Percentiles rank a stretch among this genome's conserved stretches.
Conservation (phyloP, 805 yeast species). For the Diddensiella santjacobensis region DNA sequence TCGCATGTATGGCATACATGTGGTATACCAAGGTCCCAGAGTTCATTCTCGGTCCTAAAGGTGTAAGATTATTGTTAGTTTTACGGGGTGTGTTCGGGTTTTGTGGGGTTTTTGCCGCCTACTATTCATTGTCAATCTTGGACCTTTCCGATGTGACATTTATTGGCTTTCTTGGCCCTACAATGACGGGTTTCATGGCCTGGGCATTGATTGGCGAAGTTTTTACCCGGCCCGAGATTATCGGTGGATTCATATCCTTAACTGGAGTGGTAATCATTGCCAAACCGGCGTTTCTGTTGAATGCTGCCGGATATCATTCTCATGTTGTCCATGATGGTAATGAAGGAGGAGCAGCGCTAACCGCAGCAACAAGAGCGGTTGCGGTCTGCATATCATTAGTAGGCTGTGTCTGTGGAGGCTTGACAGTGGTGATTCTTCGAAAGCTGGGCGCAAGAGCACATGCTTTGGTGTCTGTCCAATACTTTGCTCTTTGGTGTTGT, state of each 20-base stretch:
- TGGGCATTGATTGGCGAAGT: constrained; percentile 62
- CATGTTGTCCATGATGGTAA: constrained; percentile 4
- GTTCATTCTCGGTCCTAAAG: constrained; percentile 68
- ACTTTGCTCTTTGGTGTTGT: constrained; percentile 61
- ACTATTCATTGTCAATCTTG: constrained; percentile 67
- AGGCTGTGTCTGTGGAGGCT: constrained; percentile 67
- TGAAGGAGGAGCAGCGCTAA: constrained; percentile 39
- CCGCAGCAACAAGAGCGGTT: constrained; percentile 49
- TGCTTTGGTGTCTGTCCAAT: constrained; percentile 73
- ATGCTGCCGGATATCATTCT: not conserved
- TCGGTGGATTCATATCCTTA: constrained; percentile 65
- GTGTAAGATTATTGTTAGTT: constrained; percentile 49
- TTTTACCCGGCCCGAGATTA: constrained; percentile 61
- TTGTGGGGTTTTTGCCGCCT: constrained; percentile 75
- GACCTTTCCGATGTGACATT: constrained; percentile 79
- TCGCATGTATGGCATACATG: constrained; percentile 57
- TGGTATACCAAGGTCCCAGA: constrained; percentile 47
- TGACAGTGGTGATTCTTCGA: constrained; percentile 66
- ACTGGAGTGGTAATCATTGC: constrained; percentile 78
- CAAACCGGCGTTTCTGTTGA: constrained; percentile 70
- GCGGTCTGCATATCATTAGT: constrained; percentile 62
- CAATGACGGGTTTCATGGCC: constrained; percentile 71
- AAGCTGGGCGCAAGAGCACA: constrained; percentile 76
- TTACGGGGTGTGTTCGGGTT: constrained; percentile 72
- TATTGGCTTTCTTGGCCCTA: constrained; percentile 73